Percentiles rank a stretch among this genome's conserved stretches.
phyloP scores from a whole-genome alignment of 805 yeast species.

The Hyphopichia homilentoma region DNA sequence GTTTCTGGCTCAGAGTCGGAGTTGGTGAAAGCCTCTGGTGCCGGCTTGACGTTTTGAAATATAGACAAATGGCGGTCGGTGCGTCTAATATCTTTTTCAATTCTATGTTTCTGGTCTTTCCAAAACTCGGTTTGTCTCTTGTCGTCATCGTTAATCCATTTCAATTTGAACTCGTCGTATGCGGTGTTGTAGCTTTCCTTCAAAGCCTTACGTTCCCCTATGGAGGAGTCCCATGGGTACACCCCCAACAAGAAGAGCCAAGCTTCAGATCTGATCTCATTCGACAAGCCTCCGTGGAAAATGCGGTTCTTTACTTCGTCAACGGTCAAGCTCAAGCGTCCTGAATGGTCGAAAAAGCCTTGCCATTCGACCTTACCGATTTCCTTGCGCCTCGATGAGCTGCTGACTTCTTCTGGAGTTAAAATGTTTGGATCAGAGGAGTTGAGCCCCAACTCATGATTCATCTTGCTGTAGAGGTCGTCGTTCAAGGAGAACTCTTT shows the following conservation, averaged over 20 bases:
- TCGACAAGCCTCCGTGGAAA: conserved; percentile 84
- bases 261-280: conserved; percentile 60
- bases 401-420: conserved; percentile 56
- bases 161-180: conserved; percentile 60
- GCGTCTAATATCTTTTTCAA: conserved; percentile 89
- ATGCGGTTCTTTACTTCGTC: conserved; percentile 77
- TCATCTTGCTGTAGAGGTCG: conserved; percentile 55
- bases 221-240: conserved; percentile 83
- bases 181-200: conserved; percentile 52
- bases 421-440: conserved; percentile 31
- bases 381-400: conserved; percentile 62
- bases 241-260: conserved; percentile 86
- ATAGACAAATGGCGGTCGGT: conserved; percentile 78
- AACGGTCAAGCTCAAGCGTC: conserved; percentile 68
- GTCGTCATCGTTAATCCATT: conserved; percentile 62
- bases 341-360: conserved; percentile 74
- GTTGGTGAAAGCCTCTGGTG: conserved; percentile 18
- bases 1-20: conserved; percentile 28
- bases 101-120: conserved; percentile 85
- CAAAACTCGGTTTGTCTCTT: conserved; percentile 59
- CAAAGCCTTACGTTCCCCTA: conserved; percentile 61
- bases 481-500: conserved; percentile 51
- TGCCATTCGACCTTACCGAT: conserved; percentile 78
- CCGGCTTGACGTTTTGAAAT: conserved; percentile 44
- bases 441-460: conserved; percentile 59